Conservation (phyloP, 2,329 filamentous ascomycete species). For the Neophaeococcomyces mojaviensis region DNA sequence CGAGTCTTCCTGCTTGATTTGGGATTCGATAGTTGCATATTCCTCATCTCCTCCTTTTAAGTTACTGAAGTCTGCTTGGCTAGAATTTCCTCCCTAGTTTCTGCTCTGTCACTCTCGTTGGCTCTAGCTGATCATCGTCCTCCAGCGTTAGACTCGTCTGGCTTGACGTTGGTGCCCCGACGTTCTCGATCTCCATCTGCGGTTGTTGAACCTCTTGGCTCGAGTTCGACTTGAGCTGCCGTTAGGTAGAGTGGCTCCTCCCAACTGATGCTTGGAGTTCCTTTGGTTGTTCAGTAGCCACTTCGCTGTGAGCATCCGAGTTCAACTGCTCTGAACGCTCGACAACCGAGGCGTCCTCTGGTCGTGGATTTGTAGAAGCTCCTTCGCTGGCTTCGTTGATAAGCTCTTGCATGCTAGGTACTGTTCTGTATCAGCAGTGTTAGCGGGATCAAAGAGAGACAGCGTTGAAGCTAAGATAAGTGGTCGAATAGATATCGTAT, state of each 20-base stretch:
- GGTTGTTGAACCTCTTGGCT: not conserved
- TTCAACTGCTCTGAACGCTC: not conserved
- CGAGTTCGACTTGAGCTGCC: not conserved
- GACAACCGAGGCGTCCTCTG: not conserved
- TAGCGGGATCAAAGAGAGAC: not conserved
- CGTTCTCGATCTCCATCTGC: not conserved
- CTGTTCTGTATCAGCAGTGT: not conserved
- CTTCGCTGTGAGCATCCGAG: not conserved
- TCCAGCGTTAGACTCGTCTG: not conserved
- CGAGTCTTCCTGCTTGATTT: not conserved
- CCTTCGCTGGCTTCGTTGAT: not conserved
- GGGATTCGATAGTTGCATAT: too few relatives aligned
- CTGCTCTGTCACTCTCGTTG: not conserved
- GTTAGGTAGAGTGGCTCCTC: not conserved
- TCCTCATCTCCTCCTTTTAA: too few relatives aligned
- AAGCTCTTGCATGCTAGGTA: not conserved
- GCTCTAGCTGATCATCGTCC: not conserved
- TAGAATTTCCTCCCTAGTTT: too few relatives aligned
- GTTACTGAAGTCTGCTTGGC: too few relatives aligned
- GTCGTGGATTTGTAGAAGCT: not conserved
- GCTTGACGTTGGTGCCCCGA: not conserved
- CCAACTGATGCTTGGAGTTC: not conserved
- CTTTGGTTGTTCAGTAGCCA: not conserved
- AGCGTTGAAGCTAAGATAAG: not conserved
- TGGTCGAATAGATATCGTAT: not conserved